Percentiles rank a stretch among this genome's conserved stretches.
Evolutionary conservation across 768 basidiomycete species (phyloP).

Genomic region (Podaxis sp.): DNA sequence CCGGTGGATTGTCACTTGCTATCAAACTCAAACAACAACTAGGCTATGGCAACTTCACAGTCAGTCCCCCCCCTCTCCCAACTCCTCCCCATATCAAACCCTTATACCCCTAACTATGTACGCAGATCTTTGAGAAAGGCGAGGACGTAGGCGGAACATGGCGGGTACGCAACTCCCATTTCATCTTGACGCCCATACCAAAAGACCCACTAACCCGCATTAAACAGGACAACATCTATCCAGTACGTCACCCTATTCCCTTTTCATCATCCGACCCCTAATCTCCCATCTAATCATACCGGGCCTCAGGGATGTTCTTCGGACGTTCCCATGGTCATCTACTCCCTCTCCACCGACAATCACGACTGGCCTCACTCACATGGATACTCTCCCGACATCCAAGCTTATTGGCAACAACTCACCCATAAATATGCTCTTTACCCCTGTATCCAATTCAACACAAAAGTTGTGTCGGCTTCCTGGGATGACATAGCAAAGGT

Average conservation of each 20-base stretch:
- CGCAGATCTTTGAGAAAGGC: conserved; percentile 44
- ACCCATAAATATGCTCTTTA: conserved; percentile 38
- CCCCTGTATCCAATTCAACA: conserved; percentile 37
- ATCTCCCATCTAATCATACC: background rate
- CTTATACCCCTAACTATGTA: background rate
- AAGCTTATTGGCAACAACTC: conserved; percentile 37
- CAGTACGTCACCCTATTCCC: conserved; percentile 17
- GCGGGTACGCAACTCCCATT: conserved; percentile 32
- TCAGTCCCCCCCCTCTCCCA: conserved; percentile 15
- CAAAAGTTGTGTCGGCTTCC: conserved; percentile 35
- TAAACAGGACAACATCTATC: conserved; percentile 31
- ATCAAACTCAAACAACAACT: conserved; percentile 36
- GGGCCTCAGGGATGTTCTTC: conserved; percentile 37
- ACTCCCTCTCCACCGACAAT: conserved; percentile 44
- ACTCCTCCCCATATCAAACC: too few relatives aligned
- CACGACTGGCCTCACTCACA: conserved; percentile 41
- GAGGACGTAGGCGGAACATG: conserved; percentile 46
- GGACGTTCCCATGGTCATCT: conserved; percentile 38
- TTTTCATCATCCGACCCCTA: background rate
- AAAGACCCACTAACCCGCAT: background rate
- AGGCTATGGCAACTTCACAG: conserved; percentile 36
- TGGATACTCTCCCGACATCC: conserved; percentile 36
- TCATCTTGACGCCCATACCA: background rate
- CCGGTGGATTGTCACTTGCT: conserved; percentile 38
- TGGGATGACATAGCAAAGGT: conserved; percentile 37